Base-by-base conservation (phyloP, 148 eudicot genomes). In the Chenopodium berlandieri region DNA sequence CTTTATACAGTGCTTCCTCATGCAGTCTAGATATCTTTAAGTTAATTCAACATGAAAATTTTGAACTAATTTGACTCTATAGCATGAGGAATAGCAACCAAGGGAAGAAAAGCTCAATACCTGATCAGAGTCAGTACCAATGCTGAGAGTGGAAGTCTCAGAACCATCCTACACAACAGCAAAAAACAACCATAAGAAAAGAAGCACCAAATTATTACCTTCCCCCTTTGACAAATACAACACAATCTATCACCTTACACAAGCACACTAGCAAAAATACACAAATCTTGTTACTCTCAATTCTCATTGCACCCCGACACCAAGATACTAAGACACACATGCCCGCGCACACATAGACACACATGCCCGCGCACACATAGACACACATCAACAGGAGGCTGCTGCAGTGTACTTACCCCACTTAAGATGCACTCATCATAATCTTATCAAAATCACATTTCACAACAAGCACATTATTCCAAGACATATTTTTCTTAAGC, bases 41-140 rank as follows among this genome's bases (percentile, higher is more conserved):
- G 80, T 2, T 20, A 44, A 44, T 47, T 70, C 27, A 25, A 73
- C 22, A 17, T 13, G 3, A 37, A 37, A 32, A 4, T 71, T 23
- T 66, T 3, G 25, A 44, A 10, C 11, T 9, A 46, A 19, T 66
- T 75, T 56, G 60, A 20, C 64, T 7, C 27, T 68, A 52, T 40
- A 72, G 34, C 12, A 30, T 40, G 54, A 79, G 44, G 71, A n/a
- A 44, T 56, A 34, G 67, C 54, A 71, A 71, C 25, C 34, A 52
- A 66, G 76, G 47, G 54, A 72, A 73, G 50, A 63, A 67, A 47
- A 54, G 82, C 70, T 48, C 30, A 46, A 52, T 83, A 86, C 91
- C 91, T 88, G 79, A 11, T 83, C 83, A 76, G 86, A 67, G 22
- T 88, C 91, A 63, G 80, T 86, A 66, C 81, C 83, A 37, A 88